A percentile compares a stretch with the other conserved stretches of the same genome.
phyloP scores from a whole-genome alignment of 1,139 yeast species.

The Chernovozyma sophiae-reginae region DNA sequence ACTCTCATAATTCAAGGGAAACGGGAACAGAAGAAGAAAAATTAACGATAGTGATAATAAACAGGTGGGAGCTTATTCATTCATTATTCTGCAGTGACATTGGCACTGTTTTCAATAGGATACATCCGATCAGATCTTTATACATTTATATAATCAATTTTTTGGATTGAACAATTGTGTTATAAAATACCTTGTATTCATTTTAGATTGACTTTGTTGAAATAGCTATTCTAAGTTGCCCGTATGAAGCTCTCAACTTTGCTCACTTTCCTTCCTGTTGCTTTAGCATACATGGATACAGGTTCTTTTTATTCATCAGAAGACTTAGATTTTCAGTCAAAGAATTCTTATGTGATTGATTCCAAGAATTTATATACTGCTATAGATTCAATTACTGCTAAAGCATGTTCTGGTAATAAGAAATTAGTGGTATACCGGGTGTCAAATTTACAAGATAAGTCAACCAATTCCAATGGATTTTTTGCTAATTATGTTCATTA shows the following conservation, averaged over 20 bases:
- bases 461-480: conserved; percentile 10
- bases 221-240: neutral
- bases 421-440: conserved; percentile 23
- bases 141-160: no score
- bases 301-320: conserved; percentile 24
- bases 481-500: conserved; percentile 31
- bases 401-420: conserved; percentile 15
- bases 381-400: conserved; percentile 14
- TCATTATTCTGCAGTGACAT: no score
- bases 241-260: conserved; percentile 14
- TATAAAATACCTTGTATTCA: neutral
- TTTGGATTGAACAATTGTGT: no score
- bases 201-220: no score
- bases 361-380: conserved; percentile 14
- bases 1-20: no score
- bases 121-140: no score
- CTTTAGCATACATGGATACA: conserved; percentile 29
- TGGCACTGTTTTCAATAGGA: no score
- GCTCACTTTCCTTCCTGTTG: conserved; percentile 11
- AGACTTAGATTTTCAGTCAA: conserved; percentile 9
- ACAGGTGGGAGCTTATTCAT: no score
- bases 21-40: no score
- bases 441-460: conserved; percentile 12
- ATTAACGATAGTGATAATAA: no score
- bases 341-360: conserved; percentile 17